Evolutionary conservation across 2,329 filamentous ascomycete species (phyloP).

Genomic region (Keithomyces neogunnii): DNA sequence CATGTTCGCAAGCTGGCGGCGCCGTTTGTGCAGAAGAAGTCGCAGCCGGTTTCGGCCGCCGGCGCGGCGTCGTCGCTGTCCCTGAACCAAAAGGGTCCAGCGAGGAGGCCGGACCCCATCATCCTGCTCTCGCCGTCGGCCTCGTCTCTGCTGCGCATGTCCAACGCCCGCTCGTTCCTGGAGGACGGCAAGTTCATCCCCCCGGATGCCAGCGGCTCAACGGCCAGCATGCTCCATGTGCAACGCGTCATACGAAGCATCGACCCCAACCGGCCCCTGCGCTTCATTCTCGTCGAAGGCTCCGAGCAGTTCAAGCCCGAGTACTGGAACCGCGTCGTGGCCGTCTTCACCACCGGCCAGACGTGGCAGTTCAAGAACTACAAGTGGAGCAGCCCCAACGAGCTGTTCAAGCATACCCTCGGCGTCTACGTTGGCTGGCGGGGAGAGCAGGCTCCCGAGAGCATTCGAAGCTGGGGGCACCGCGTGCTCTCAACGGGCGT

Average conservation of each 20-base stretch:
- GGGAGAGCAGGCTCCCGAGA: conserved; percentile 70
- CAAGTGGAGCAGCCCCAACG: conserved; percentile 84
- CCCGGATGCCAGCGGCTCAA: conserved; percentile 58
- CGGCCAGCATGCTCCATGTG: conserved; percentile 77
- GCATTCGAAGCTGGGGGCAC: conserved; percentile 76
- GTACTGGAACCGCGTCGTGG: conserved; percentile 93
- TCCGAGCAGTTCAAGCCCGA: conserved; percentile 95
- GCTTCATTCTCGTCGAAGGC: conserved; percentile 92
- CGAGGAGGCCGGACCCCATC: conserved; percentile 66
- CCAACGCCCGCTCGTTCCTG: conserved; percentile 92
- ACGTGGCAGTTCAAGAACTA: conserved; percentile 98
- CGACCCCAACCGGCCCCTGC: conserved; percentile 63
- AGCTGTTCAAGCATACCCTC: conserved; percentile 81
- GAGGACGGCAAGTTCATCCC: conserved; percentile 75
- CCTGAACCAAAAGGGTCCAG: conserved; percentile 43
- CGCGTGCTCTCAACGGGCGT: conserved; percentile 70
- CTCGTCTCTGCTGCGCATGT: conserved; percentile 87
- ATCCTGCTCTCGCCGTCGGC: conserved; percentile 95
- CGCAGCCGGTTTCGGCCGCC: conserved; percentile 30
- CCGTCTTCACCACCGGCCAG: conserved; percentile 95
- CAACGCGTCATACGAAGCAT: conserved; percentile 66
- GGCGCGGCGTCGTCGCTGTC: conserved; percentile 37
- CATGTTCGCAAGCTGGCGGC: conserved; percentile 81
- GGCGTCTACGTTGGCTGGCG: conserved; percentile 90
- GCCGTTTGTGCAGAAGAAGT: conserved; percentile 61